phyloP scores from a whole-genome alignment of 257 asterid genomes.

The Verbena officinalis region DNA sequence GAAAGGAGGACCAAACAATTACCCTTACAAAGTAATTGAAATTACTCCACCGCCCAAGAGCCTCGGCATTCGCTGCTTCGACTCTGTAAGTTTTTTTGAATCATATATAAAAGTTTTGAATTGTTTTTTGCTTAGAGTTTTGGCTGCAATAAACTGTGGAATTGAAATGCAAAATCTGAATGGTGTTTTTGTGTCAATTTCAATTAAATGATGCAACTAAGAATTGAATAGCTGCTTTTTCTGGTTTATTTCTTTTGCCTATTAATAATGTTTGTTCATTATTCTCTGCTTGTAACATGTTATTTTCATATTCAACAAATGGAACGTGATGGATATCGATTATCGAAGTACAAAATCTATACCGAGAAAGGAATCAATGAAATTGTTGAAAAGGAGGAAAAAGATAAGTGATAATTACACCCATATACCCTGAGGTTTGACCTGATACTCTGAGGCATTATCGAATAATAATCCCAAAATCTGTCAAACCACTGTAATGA shows the following conservation, averaged over 20 bases:
- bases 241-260: neutral
- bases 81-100: constrained; percentile 49
- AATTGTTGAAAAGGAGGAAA: too few species aligned
- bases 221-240: neutral
- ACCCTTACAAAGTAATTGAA: constrained; percentile 80
- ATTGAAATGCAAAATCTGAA: neutral
- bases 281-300: neutral
- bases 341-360: too few species aligned
- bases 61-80: constrained; percentile 90
- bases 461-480: too few species aligned
- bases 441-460: too few species aligned
- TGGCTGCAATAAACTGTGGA: neutral
- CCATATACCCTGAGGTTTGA: too few species aligned
- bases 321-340: too few species aligned
- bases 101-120: neutral
- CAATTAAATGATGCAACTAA: neutral
- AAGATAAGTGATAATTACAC: too few species aligned
- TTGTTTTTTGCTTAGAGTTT: neutral
- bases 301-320: neutral
- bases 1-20: constrained; percentile 58
- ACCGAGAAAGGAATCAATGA: too few species aligned
- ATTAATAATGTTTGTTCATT: neutral
- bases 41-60: constrained; percentile 90
- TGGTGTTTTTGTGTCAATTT: neutral
- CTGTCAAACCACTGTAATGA: too few species aligned